Base-by-base conservation (phyloP, 108 stramenopile genomes). In the Stephanodiscus minutulus region DNA sequence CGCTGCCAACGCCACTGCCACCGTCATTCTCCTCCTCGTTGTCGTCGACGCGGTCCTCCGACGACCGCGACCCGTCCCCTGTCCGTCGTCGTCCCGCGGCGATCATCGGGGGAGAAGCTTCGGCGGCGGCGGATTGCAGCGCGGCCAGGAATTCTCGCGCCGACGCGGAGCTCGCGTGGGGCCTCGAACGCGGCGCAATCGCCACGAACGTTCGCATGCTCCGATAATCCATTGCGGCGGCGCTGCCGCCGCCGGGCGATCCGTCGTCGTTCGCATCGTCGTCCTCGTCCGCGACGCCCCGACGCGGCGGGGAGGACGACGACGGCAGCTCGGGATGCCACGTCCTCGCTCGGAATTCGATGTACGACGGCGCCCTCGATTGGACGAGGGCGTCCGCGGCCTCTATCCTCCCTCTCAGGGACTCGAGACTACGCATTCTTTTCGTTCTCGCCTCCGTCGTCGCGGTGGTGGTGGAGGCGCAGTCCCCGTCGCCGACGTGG, bases 291-390 rank as follows among this genome's bases (percentile, higher is more conserved):
- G 0, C 37, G 41, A 31, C 7, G n/a, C 49, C 52, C 7, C n/a
- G n/a, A n/a, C n/a, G n/a, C n/a, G 50, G 22, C 5, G 18, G n/a
- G 5, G 20, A 17, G 17, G 48, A 4, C 3, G 2, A 3, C 50
- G 50, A 24, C 18, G 4, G 7, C 50, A 21, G 20, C 5, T 52
- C 50, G 22, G 22, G 55, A 43, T 44, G 37, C 64, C 72, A 73
- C 27, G 29, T 12, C 37, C 48, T 72, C 2, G 71, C 52, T 39
- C 10, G 47, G 49, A 54, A 64, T 36, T 55, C 62, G 13, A 73
- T 35, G 37, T 73, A 73, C 21, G 64, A 65, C 12, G 72, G 72
- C 11, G 55, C 72, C 31, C 7, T 59, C 12, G 64, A 59, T 48
- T 73, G 72, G 36, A 73, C 65, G 55, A 59, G 7, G 22, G 21